Evolutionary conservation across 2,329 filamentous ascomycete genomes (phyloP).

Genomic region (Biscogniauxia sp.): DNA sequence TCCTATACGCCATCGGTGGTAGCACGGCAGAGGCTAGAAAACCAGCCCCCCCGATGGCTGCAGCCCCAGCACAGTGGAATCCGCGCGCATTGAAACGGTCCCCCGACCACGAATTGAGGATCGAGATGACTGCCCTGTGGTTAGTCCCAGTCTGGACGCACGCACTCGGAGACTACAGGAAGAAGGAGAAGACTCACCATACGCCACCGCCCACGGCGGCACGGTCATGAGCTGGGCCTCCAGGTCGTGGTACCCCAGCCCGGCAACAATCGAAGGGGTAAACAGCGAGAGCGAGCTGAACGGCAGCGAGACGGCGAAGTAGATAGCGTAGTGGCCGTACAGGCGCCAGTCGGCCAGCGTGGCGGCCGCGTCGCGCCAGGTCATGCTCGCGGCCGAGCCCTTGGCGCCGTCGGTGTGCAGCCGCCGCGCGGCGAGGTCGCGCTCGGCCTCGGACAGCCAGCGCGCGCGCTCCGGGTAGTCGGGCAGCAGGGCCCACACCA

Average conservation of each 20-base stretch:
- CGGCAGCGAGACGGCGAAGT: conserved; percentile 37
- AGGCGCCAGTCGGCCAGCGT: conserved; percentile 65
- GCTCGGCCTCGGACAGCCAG: conserved; percentile 61
- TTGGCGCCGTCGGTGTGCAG: conserved; percentile 48
- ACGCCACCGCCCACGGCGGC: conserved; percentile 61
- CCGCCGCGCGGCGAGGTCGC: conserved; percentile 48
- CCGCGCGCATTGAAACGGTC: conserved; percentile 59
- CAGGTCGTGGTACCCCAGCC: conserved; percentile 34
- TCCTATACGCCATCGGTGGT: conserved; percentile 55
- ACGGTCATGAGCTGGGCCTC: conserved; percentile 65
- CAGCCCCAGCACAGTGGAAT: conserved; percentile 41
- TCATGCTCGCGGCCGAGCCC: conserved; percentile 60
- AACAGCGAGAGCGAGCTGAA: conserved; percentile 38
- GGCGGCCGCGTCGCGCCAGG: conserved; percentile 65
- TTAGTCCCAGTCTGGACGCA: no score
- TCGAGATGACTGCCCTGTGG: conserved; percentile 34
- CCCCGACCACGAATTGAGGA: conserved; percentile 56
- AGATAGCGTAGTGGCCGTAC: conserved; percentile 63
- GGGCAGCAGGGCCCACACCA: conserved; percentile 60
- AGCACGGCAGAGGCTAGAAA: conserved; percentile 64
- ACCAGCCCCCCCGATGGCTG: conserved; percentile 44
- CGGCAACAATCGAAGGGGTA: conserved; percentile 58
- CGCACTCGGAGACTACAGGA: no score
- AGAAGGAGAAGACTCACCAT: conserved; percentile 22
- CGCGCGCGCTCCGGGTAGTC: conserved; percentile 64